phyloP scores from a whole-genome alignment of 2,329 filamentous ascomycete species.

The Amauroascus verrucosus region DNA sequence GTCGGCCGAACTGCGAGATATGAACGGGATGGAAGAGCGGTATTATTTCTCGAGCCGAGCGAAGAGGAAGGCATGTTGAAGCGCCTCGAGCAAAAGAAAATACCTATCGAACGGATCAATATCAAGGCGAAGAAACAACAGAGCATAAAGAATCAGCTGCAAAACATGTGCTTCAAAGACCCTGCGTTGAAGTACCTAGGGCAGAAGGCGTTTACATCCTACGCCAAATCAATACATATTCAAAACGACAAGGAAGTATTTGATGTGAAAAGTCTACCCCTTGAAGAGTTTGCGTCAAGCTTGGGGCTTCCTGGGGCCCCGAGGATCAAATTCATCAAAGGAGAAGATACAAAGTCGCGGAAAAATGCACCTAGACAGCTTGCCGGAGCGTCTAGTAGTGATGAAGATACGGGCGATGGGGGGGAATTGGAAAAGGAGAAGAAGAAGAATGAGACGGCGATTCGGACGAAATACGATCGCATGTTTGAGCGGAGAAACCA shows the following conservation, averaged over 20 bases:
- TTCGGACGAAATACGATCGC: conserved; percentile 89
- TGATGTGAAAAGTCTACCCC: conserved; percentile 66
- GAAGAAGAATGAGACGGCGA: conserved; percentile 56
- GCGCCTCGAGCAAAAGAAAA: conserved; percentile 75
- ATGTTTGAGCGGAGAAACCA: conserved; percentile 98
- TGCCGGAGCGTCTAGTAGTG: conserved; percentile 52
- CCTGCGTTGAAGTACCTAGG: conserved; percentile 88
- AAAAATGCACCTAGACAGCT: conserved; percentile 73
- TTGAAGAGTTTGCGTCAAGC: conserved; percentile 77
- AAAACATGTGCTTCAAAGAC: conserved; percentile 93
- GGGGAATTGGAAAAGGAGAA: conserved; percentile 37
- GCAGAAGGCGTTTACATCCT: conserved; percentile 91
- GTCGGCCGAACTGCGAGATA: conserved; percentile 93
- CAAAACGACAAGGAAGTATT: conserved; percentile 91
- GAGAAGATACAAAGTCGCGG: conserved; percentile 71
- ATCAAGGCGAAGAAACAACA: conserved; percentile 82
- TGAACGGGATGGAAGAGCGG: conserved; percentile 73
- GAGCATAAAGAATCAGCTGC: conserved; percentile 71
- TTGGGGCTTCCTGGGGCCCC: conserved; percentile 84
- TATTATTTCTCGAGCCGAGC: conserved; percentile 82
- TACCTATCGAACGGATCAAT: conserved; percentile 77
- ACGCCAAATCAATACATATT: conserved; percentile 71
- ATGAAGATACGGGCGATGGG: conserved; percentile 37
- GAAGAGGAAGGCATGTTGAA: conserved; percentile 89
- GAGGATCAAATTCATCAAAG: conserved; percentile 85